phyloP scores from a whole-genome alignment of 768 basidiomycete species.

The Saitozyma sp. region DNA sequence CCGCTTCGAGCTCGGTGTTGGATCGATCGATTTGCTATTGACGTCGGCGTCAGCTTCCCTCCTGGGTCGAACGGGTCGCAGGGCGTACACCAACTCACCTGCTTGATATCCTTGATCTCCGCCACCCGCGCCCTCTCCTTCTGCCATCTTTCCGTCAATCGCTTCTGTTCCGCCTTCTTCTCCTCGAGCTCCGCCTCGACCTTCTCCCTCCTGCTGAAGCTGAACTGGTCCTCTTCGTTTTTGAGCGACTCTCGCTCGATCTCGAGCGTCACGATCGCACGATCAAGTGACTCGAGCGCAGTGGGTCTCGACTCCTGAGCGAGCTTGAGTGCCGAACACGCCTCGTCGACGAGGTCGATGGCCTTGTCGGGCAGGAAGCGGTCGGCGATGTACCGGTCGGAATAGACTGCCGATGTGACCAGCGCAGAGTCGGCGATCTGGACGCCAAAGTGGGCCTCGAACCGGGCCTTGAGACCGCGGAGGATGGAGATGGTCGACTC shows the following conservation, averaged over 20 bases:
- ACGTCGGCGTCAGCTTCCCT: constrained; percentile 46
- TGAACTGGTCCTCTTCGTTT: constrained; percentile 82
- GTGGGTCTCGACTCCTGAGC: constrained; percentile 81
- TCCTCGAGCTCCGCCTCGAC: constrained; percentile 65
- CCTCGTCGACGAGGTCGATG: constrained; percentile 85
- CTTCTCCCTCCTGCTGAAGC: constrained; percentile 67
- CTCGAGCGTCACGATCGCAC: constrained; percentile 80
- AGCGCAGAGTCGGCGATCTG: constrained; percentile 85
- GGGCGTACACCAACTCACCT: constrained; percentile 16
- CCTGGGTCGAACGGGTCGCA: constrained; percentile 60
- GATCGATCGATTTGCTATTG: constrained; percentile 69
- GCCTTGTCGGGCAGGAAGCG: constrained; percentile 82
- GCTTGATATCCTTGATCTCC: constrained; percentile 50
- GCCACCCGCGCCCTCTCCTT: constrained; percentile 52
- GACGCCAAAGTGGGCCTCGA: constrained; percentile 91
- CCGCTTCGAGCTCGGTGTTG: constrained; percentile 81
- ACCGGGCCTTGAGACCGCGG: constrained; percentile 75
- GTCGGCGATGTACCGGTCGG: constrained; percentile 80
- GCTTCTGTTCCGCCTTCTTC: constrained; percentile 66
- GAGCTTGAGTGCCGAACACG: constrained; percentile 78
- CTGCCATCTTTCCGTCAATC: constrained; percentile 70
- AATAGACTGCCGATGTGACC: constrained; percentile 85
- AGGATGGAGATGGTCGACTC: constrained; percentile 65
- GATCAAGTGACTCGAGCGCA: constrained; percentile 74
- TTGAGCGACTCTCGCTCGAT: constrained; percentile 87